Conservation (phyloP, 2,329 filamentous ascomycete species). For the Microdochium trichocladiopsis region DNA sequence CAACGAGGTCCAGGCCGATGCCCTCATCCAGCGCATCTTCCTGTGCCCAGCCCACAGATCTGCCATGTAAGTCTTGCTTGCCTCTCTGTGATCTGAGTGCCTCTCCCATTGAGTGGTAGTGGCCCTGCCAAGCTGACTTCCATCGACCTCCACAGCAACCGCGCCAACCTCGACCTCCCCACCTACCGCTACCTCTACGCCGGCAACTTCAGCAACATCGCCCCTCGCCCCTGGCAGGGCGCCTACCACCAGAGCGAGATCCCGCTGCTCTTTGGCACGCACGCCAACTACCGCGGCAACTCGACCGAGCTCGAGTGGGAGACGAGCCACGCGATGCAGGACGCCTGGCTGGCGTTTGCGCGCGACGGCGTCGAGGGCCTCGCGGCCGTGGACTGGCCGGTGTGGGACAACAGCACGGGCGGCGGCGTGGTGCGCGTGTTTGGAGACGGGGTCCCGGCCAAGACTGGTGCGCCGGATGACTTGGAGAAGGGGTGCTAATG, state of each 20-base stretch:
- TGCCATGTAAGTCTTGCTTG: conserved; percentile 3
- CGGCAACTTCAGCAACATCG: conserved; percentile 30
- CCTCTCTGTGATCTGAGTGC: conserved; percentile 14
- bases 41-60: background rate
- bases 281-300: background rate
- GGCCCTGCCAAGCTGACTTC: too few relatives aligned
- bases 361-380: background rate
- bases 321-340: background rate
- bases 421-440: background rate
- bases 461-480: background rate
- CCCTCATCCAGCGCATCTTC: background rate
- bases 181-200: conserved; percentile 33
- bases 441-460: background rate
- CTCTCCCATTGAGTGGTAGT: too few relatives aligned
- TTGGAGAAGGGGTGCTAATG: background rate
- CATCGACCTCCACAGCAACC: conserved; percentile 6
- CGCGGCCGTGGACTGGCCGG: background rate
- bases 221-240: conserved; percentile 28
- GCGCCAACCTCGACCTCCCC: conserved; percentile 13
- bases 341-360: background rate
- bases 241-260: conserved; percentile 9
- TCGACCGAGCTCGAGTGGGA: background rate
- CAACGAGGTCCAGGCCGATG: conserved; percentile 1
- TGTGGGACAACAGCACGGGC: background rate
- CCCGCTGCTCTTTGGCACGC: background rate